These are phyloP conservation scores for Phaeosphaeria sp. DNA, from an alignment of 2,329 filamentous ascomycete species.

Conservation along the genomic window DNA sequence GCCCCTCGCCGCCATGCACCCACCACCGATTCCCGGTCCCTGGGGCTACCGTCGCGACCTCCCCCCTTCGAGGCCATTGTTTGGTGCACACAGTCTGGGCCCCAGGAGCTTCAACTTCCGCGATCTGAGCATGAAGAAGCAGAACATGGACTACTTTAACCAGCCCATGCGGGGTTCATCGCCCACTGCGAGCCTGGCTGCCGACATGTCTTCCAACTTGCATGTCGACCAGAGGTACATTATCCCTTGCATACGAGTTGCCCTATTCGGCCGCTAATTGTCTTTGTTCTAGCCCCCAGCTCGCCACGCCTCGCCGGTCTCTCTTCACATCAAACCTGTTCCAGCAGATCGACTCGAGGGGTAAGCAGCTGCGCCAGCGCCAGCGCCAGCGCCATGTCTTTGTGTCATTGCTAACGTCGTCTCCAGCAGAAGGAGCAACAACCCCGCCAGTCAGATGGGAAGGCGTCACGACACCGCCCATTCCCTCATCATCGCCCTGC, in stretches of 20 bases:
- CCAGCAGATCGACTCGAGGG: conserved; percentile 62
- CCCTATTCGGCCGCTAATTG: conserved; percentile 45
- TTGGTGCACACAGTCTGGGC: conserved; percentile 63
- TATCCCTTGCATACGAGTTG: conserved; percentile 34
- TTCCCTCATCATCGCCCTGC: conserved; percentile 83
- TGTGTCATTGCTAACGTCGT: conserved; percentile 34
- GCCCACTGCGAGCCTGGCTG: conserved; percentile 86
- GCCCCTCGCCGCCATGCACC: conserved; percentile 91
- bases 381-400: conserved; percentile 14
- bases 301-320: conserved; percentile 82
- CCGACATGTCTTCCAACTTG: conserved; percentile 96
- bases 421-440: conserved; percentile 48
- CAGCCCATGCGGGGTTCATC: conserved; percentile 84
- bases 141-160: conserved; percentile 80
- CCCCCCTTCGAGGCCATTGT: conserved; percentile 60
- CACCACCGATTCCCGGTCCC: conserved; percentile 66
- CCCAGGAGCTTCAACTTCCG: conserved; percentile 77
- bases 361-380: too few relatives aligned
- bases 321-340: conserved; percentile 80
- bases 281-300: conserved; percentile 70
- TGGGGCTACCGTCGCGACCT: conserved; percentile 68
- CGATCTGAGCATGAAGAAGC: conserved; percentile 73
- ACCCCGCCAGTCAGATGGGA: conserved; percentile 61
- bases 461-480: conserved; percentile 80
- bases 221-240: conserved; percentile 89